Evolutionary conservation across 192 early-diverging fungal genomes (phyloP).

Genomic region (Rhizophagus sp.): DNA sequence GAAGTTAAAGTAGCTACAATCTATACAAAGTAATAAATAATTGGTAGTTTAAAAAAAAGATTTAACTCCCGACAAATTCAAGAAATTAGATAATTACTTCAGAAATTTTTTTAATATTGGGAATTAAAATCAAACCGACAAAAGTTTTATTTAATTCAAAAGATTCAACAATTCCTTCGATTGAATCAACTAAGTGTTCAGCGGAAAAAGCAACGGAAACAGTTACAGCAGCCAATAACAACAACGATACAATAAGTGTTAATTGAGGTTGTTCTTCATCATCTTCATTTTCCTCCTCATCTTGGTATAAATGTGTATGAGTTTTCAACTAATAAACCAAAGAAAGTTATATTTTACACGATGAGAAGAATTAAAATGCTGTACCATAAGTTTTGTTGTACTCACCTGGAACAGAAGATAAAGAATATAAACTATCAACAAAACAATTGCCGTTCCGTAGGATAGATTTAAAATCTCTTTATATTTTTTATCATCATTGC

Average conservation of each 20-base stretch:
- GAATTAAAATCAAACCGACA: slow-evolving; percentile 87
- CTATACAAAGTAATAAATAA: slow-evolving; percentile 29
- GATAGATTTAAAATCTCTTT: slow-evolving; percentile 55
- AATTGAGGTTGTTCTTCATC: slow-evolving; percentile 70
- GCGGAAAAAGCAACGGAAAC: slow-evolving; percentile 78
- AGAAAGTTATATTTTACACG: slow-evolving; percentile 12
- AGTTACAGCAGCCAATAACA: slow-evolving; percentile 62
- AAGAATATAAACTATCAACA: slow-evolving; percentile 61
- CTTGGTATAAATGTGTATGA: background rate
- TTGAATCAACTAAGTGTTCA: slow-evolving; percentile 72
- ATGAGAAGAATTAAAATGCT: too few relatives aligned
- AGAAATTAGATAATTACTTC: slow-evolving; percentile 34
- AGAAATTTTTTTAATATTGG: slow-evolving; percentile 88
- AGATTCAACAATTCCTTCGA: slow-evolving; percentile 71
- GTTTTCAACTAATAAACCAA: background rate
- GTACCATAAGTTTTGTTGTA: too few relatives aligned
- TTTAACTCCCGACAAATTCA: background rate
- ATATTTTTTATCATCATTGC: too few relatives aligned
- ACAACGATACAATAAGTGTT: slow-evolving; percentile 35
- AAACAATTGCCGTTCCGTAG: slow-evolving; percentile 63
- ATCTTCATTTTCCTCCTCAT: slow-evolving; percentile 37
- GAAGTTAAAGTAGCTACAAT: slow-evolving; percentile 69
- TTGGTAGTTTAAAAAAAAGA: background rate
- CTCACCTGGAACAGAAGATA: too few relatives aligned
- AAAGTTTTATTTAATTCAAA: slow-evolving; percentile 79